A percentile compares a stretch with the other conserved stretches of the same genome.
Conservation (phyloP, 306 rosid genomes). For the Rubus parviflorus region DNA sequence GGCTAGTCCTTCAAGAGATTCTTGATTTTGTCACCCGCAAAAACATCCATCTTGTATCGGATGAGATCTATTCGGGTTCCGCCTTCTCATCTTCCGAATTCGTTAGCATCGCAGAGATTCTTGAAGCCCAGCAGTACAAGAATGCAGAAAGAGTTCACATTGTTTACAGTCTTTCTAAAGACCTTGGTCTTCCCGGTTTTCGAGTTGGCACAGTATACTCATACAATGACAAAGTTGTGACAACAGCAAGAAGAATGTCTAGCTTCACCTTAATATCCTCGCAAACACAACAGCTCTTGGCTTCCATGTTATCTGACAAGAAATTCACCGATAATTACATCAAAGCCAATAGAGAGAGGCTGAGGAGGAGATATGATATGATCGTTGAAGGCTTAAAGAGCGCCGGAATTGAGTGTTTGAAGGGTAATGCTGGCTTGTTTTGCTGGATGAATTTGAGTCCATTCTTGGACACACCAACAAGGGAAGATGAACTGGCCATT, state of each 20-base stretch:
- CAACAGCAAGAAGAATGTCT: constrained; percentile 72
- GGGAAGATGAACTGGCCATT: constrained; percentile 43
- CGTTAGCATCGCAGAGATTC: constrained; percentile 65
- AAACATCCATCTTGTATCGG: constrained; percentile 86
- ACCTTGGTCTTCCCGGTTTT: constrained; percentile 74
- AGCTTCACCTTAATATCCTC: constrained; percentile 77
- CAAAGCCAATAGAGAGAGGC: constrained; percentile 45
- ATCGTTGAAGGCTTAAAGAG: constrained; percentile 54
- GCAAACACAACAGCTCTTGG: constrained; percentile 74
- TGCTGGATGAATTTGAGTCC: constrained; percentile 76
- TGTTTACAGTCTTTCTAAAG: constrained; percentile 84
- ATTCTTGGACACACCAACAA: constrained; percentile 9
- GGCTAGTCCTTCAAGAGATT: constrained; percentile 51
- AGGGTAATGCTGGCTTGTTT: constrained; percentile 78
- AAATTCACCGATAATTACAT: constrained; percentile 53
- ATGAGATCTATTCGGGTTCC: constrained; percentile 96
- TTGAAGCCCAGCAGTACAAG: constrained; percentile 41
- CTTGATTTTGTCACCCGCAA: constrained; percentile 62
- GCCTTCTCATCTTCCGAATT: constrained; percentile 69
- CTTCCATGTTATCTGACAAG: constrained; percentile 64
- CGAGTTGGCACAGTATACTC: constrained; percentile 80
- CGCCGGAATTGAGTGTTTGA: constrained; percentile 60
- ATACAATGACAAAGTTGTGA: constrained; percentile 66
- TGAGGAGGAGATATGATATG: constrained; percentile 56
- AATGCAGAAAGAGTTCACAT: constrained; percentile 77